phyloP scores from a whole-genome alignment of 305 asterid genomes.

The Nicotiana rustica region DNA sequence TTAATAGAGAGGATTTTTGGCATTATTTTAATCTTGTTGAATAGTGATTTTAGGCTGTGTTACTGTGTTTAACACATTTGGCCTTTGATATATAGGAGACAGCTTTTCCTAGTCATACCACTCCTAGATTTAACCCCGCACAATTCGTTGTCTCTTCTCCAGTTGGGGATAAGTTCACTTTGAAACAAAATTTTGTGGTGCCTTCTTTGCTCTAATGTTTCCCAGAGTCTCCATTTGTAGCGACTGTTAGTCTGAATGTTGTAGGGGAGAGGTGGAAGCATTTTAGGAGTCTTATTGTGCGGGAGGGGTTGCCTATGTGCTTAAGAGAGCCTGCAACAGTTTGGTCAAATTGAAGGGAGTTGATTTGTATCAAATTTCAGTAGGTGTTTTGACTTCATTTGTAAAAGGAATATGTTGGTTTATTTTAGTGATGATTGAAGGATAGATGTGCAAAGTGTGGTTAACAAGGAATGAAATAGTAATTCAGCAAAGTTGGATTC shows the following conservation, averaged over 20 bases:
- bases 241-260: neutral
- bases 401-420: neutral
- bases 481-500: slow-evolving; percentile 4
- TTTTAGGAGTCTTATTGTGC: neutral
- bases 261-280: neutral
- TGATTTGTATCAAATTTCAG: slow-evolving; percentile 15
- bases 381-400: slow-evolving; percentile 16
- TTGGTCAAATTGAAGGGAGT: slow-evolving; percentile 27
- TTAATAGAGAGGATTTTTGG: slow-evolving; percentile 1
- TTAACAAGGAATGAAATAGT: neutral
- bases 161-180: neutral
- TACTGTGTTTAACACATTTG: slow-evolving; percentile 2
- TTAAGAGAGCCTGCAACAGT: neutral
- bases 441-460: neutral
- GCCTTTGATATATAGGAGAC: neutral
- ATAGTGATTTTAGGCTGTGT: neutral
- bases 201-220: slow-evolving; percentile 4
- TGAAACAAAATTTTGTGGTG: neutral
- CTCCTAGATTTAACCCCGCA: neutral
- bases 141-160: neutral
- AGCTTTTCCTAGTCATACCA: slow-evolving; percentile 19
- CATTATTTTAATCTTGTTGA: neutral
- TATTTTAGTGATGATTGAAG: slow-evolving; percentile 29
- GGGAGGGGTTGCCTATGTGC: neutral
- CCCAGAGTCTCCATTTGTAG: slow-evolving; percentile 4